Evolutionary conservation across 176 grass and related monocot genomes (phyloP), one percentile per base, ranked within the genome.

Genomic region (Carex parvula): DNA sequence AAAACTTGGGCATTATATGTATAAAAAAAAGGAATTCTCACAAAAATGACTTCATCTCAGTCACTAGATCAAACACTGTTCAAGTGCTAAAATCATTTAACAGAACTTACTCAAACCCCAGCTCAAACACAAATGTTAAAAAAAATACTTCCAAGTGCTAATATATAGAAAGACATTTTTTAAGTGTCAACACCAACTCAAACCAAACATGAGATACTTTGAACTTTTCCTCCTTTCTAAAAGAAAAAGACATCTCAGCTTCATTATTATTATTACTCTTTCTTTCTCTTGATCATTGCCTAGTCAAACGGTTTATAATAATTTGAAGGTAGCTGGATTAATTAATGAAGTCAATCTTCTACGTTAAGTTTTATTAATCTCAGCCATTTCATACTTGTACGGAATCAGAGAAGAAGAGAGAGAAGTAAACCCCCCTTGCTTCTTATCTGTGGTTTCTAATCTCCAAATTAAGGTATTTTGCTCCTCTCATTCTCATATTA

Each of bases 401-500:
- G 20, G 68, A 83, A 83, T 54, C 22, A 65, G 60, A 67, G 60
- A 37, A 46, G 44, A 18, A 30, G 41, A 69, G 21, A 44, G 41
- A 83, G 21, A 69, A 69, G n/a, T 56, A 32, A 68, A 66, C 14
- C 42, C 61, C 16, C 32, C 39, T 39, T 5, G 14, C 41, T 55
- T 55, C 60, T n/a, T 14, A 69, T 32, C 73, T 17, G 24, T 57
- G 20, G 42, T 4, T 83, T 69, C 42, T 32, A 35, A 29, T 52
- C 1, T 83, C 4, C 62, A 78, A 69, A 44, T 44, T 44, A 44
- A 83, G 81, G 62, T 83, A 83, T 10, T 65, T 67, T 37, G 11
- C 21, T 83, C 17, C 6, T 50, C 46, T 11, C 46, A 50, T 50
- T 50, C 46, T 50, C 46, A 50, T 50, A 11, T 50, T 50, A 24